Conservation (phyloP, 2,329 filamentous ascomycete species). For the Scortechinia acanthostroma region DNA sequence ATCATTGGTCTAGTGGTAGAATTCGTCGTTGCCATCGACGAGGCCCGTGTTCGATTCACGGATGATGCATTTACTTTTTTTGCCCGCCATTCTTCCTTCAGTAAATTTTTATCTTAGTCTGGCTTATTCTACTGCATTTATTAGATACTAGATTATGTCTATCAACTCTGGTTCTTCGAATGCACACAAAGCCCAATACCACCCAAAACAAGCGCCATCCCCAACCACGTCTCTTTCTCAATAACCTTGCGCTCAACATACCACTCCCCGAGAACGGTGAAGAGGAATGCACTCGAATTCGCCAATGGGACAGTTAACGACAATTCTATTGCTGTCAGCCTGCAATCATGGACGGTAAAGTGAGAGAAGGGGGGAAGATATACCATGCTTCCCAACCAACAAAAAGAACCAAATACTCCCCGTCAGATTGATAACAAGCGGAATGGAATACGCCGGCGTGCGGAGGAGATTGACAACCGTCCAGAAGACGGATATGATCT, state of each 20-base stretch:
- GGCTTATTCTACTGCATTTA: too few species aligned
- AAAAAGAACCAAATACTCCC: conserved; percentile 63
- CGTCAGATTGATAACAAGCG: conserved; percentile 52
- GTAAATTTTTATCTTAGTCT: background rate
- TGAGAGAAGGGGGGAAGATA: conserved; percentile 12
- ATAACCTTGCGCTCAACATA: conserved; percentile 58
- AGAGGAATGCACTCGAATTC: conserved; percentile 57
- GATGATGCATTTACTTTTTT: conserved; percentile 21
- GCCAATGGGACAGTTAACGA: conserved; percentile 59
- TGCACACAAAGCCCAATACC: conserved; percentile 58
- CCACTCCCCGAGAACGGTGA: conserved; percentile 60
- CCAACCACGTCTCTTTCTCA: conserved; percentile 31
- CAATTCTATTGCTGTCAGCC: conserved; percentile 32
- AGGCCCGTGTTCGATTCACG: conserved; percentile 35
- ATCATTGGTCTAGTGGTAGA: conserved; percentile 33
- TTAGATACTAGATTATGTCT: too few species aligned
- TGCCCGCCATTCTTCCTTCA: background rate
- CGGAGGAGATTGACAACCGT: conserved; percentile 48
- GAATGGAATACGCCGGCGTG: conserved; percentile 49
- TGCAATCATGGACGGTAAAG: too few species aligned
- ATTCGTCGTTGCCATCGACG: conserved; percentile 22
- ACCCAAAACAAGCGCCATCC: conserved; percentile 36
- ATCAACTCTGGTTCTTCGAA: background rate
- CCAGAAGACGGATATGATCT: conserved; percentile 38
- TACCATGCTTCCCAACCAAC: conserved; percentile 55